Evolutionary conservation across 495 filamentous ascomycete species (phyloP).

Genomic region (Penicillium ochrochloron): DNA sequence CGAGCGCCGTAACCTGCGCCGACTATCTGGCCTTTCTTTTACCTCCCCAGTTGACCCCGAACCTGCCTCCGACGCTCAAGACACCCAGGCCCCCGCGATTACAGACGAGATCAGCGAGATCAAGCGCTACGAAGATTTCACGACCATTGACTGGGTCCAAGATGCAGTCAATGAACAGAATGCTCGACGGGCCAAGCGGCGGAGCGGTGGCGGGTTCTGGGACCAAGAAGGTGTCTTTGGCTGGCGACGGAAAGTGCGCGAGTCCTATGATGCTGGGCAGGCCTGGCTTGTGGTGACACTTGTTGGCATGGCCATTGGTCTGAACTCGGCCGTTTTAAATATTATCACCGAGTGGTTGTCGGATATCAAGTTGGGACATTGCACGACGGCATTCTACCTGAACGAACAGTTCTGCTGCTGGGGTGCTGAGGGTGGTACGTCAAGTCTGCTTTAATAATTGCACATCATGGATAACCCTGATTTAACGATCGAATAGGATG

Average conservation of each 20-base stretch:
- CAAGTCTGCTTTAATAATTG: not conserved
- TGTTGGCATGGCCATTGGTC: conserved; percentile 87
- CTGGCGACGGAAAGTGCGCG: conserved; percentile 81
- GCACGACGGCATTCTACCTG: conserved; percentile 92
- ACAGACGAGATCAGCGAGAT: conserved; percentile 97
- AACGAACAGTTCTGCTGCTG: conserved; percentile 99
- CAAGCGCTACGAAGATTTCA: conserved; percentile 97
- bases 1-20: conserved; percentile 63
- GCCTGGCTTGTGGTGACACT: conserved; percentile 98
- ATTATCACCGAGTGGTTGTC: conserved; percentile 97
- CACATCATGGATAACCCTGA: not conserved
- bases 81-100: conserved; percentile 62
- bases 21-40: conserved; percentile 72
- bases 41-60: conserved; percentile 62
- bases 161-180: conserved; percentile 92
- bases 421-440: conserved; percentile 84
- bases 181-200: conserved; percentile 73
- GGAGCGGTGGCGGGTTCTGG: conserved; percentile 75
- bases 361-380: conserved; percentile 93
- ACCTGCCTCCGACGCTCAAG: conserved; percentile 43
- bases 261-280: conserved; percentile 95
- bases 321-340: conserved; percentile 93
- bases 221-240: conserved; percentile 71
- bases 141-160: conserved; percentile 99
- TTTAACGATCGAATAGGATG: conserved; percentile 60